Evolutionary conservation across 768 basidiomycete genomes (phyloP).

Genomic region (Galerina sulciceps): DNA sequence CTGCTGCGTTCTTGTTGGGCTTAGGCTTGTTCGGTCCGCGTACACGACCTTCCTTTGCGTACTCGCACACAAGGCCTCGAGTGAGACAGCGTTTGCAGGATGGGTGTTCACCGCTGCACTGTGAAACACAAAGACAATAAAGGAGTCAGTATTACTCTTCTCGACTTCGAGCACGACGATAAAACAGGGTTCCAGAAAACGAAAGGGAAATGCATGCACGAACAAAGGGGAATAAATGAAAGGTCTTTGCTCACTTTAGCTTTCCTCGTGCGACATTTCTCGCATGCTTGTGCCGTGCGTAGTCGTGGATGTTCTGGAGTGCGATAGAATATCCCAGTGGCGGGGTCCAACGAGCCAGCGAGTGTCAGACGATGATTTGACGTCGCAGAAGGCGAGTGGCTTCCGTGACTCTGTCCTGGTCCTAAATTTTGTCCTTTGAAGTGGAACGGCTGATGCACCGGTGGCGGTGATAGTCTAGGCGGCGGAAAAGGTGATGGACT

Average conservation of each 20-base stretch:
- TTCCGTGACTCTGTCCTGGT: slow-evolving; percentile 7
- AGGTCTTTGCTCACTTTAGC: slow-evolving; percentile 59
- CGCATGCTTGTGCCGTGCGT: slow-evolving; percentile 76
- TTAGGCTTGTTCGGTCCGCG: slow-evolving; percentile 67
- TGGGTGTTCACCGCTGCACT: slow-evolving; percentile 78
- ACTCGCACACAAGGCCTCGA: slow-evolving; percentile 65
- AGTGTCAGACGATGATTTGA: slow-evolving; percentile 36
- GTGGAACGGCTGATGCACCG: slow-evolving; percentile 18
- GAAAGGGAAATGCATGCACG: neutral
- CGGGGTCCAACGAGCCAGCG: slow-evolving; percentile 64
- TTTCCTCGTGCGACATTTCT: slow-evolving; percentile 73
- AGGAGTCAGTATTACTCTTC: neutral
- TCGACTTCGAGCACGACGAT: too few species aligned
- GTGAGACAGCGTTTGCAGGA: slow-evolving; percentile 66
- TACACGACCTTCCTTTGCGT: slow-evolving; percentile 67
- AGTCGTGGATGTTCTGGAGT: slow-evolving; percentile 67
- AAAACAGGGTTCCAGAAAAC: neutral
- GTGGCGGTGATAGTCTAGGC: slow-evolving; percentile 32
- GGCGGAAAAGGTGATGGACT: slow-evolving; percentile 34
- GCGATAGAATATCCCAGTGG: slow-evolving; percentile 69
- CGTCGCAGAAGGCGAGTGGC: neutral
- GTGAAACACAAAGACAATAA: slow-evolving; percentile 1
- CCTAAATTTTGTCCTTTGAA: slow-evolving; percentile 15
- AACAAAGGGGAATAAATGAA: slow-evolving; percentile 5
- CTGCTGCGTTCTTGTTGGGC: neutral